Evolutionary conservation across 371 early-diverging fungal species (phyloP).

Genomic region (Smittium mucronatum): DNA sequence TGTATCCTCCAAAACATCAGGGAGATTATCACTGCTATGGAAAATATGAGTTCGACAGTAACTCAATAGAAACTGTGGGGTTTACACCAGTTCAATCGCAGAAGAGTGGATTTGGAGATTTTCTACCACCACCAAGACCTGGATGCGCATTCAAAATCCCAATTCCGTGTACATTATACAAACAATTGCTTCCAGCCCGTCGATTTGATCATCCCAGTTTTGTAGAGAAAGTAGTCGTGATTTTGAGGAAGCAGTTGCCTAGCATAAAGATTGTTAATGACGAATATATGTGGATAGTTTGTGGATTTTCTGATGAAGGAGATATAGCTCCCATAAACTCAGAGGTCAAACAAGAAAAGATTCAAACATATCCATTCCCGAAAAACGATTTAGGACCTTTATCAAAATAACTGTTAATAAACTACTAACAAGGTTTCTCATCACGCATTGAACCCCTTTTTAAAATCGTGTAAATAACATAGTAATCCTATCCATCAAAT

Average conservation of each 20-base stretch:
- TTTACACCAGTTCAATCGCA: background rate
- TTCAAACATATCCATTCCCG: background rate
- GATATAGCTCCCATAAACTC: background rate
- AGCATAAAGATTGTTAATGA: background rate
- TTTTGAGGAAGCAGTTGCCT: background rate
- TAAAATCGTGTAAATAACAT: too few species aligned
- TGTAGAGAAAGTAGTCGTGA: background rate
- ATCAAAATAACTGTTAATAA: too few species aligned
- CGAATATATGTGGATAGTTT: background rate
- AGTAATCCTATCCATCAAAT: too few species aligned
- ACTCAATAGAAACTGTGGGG: background rate
- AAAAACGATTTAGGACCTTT: too few species aligned
- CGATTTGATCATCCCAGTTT: background rate
- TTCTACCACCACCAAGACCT: background rate
- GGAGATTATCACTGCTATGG: background rate
- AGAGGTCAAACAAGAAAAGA: background rate
- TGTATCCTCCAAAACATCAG: background rate
- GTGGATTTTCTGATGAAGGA: background rate
- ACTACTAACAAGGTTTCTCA: too few species aligned
- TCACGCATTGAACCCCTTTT: too few species aligned
- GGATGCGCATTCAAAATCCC: background rate
- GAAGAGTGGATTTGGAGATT: background rate
- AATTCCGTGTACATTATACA: background rate
- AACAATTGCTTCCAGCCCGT: background rate
- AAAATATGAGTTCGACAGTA: background rate